These are phyloP conservation scores for Piromyces finnis DNA, from an alignment of 192 early-diverging fungal genomes.

Conservation along the genomic window DNA sequence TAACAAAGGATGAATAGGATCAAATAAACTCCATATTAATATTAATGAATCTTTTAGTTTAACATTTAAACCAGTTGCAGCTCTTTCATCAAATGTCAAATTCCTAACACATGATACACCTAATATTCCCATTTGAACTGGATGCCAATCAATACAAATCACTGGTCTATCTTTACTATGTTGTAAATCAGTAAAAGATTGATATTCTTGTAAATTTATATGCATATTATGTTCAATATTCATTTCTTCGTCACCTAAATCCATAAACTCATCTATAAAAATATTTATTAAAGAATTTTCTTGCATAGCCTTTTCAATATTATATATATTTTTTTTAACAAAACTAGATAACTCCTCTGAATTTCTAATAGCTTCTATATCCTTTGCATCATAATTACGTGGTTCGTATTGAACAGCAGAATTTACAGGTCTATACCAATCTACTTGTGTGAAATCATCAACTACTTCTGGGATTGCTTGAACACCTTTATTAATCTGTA, in stretches of 20 bases:
- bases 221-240: slow-evolving; percentile 34
- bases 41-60: slow-evolving; percentile 21
- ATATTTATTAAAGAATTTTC: slow-evolving; percentile 38
- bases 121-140: slow-evolving; percentile 23
- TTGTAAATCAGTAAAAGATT: slow-evolving; percentile 40
- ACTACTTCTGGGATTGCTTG: slow-evolving; percentile 24
- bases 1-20: slow-evolving; percentile 43
- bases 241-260: slow-evolving; percentile 36
- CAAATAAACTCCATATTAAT: slow-evolving; percentile 44
- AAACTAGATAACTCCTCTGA: neutral
- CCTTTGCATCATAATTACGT: neutral
- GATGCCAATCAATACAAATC: slow-evolving; percentile 43
- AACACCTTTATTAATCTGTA: slow-evolving; percentile 19
- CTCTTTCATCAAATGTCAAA: slow-evolving; percentile 27
- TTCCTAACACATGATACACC: slow-evolving; percentile 33
- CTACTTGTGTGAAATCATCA: slow-evolving; percentile 17
- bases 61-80: slow-evolving; percentile 17
- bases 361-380: neutral
- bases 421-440: slow-evolving; percentile 22
- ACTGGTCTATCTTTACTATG: slow-evolving; percentile 43
- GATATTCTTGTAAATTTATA: slow-evolving; percentile 33
- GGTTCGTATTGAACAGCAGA: slow-evolving; percentile 1
- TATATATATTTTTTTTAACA: neutral
- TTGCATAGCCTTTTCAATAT: slow-evolving; percentile 32
- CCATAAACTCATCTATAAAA: slow-evolving; percentile 28